Percentiles rank a stretch among this genome's conserved stretches.
Conservation (phyloP, 2,329 filamentous ascomycete species). For the Parastagonospora avenae region DNA sequence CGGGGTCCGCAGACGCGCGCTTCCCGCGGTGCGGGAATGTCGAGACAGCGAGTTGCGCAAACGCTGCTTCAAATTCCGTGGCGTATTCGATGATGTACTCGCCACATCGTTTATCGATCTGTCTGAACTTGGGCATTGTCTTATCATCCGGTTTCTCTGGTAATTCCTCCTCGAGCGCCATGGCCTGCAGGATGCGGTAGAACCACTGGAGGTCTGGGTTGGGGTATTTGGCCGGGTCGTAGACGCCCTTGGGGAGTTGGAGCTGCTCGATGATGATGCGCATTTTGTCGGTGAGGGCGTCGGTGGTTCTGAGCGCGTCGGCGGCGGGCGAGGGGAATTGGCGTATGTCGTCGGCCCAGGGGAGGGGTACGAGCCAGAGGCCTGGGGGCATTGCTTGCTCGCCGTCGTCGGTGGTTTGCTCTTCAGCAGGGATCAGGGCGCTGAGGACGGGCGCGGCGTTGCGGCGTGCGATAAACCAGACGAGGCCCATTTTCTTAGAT, state of each 20-base stretch:
- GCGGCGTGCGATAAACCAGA: conserved; percentile 84
- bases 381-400: conserved; percentile 78
- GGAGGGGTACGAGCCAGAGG: conserved; percentile 86
- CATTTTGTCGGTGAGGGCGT: conserved; percentile 80
- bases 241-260: conserved; percentile 83
- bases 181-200: conserved; percentile 88
- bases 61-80: conserved; percentile 66
- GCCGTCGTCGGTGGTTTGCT: conserved; percentile 65
- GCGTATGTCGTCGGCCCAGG: conserved; percentile 87
- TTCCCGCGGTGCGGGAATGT: conserved; percentile 52
- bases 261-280: conserved; percentile 80
- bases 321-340: conserved; percentile 70
- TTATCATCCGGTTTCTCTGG: conserved; percentile 76
- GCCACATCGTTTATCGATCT: conserved; percentile 85
- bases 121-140: conserved; percentile 81
- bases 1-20: conserved; percentile 50
- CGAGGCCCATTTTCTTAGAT: conserved; percentile 79
- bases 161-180: conserved; percentile 89
- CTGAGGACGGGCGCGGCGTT: conserved; percentile 82
- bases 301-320: conserved; percentile 53
- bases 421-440: conserved; percentile 78
- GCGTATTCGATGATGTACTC: conserved; percentile 80
- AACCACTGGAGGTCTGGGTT: conserved; percentile 97
- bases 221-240: conserved; percentile 85
- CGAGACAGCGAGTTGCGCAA: conserved; percentile 43